Evolutionary conservation across 805 yeast species (phyloP), one percentile per base, ranked within the genome.

Genomic region (Suhomyces sp.): DNA sequence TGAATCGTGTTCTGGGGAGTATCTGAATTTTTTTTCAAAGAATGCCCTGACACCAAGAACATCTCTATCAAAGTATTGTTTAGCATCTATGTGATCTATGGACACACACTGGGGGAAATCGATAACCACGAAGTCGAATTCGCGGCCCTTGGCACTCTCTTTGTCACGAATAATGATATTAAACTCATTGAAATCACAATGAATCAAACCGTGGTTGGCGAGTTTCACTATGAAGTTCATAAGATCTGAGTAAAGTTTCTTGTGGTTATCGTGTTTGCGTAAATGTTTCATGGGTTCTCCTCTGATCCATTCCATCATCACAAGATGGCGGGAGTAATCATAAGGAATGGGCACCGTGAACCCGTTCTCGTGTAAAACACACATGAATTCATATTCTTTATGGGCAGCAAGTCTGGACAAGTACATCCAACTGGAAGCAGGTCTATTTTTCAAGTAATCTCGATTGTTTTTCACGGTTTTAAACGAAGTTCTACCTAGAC

Each of bases 81-180:
- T 82, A 5, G 98, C 97, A 56, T 93, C 96, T 3, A 69, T 72
- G 55, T 93, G 99, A 46, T 84, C 90, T 29, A 86, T 85, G 15
- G 96, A 87, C 12, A 93, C 84, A 77, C 97, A 91, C 63, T 93
- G 99, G 3, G 99, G 99, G 70, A 93, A 93, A 71, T 93, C 99
- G 51, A 93, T 91, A 18, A 93, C 96, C 14, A 90, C 83, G 51
- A 88, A 87, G 32, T 86, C 93, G 27, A 65, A 63, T 36, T 80
- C 86, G 38, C 63, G 65, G 13, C 70, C 53, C 25, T 57, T 68
- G 12, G 65, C 63, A 13, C 70, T 74, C 28, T 74, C 76, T 20
- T 76, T 70, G 43, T 83, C 83, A 25, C 84, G 70, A 19, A 88
- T 80, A 76, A 93, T 87, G 48, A 93, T 88, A 59, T 93, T 93